Conservation (phyloP, 2,329 filamentous ascomycete genomes). For the Cladosporium velox region DNA sequence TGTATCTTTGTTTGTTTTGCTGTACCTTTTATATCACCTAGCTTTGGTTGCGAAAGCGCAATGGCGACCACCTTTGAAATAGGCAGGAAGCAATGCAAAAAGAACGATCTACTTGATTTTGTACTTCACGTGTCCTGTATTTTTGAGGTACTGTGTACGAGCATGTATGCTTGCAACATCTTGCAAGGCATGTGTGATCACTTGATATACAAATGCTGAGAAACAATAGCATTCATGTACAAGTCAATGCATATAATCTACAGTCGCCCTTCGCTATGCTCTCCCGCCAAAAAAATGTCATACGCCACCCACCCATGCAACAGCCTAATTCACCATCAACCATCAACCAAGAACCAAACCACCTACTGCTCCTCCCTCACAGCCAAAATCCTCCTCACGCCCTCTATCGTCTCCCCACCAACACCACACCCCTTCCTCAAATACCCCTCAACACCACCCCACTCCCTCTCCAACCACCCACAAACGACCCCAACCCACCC, state of each 20-base stretch:
- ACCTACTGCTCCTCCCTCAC: neutral
- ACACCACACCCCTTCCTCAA: slow-evolving; percentile 60
- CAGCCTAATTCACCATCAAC: neutral
- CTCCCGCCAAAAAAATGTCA: neutral
- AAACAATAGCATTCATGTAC: neutral
- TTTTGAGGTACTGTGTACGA: too few species aligned
- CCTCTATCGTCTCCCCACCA: slow-evolving; percentile 36
- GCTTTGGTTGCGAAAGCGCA: slow-evolving; percentile 5
- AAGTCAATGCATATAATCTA: neutral
- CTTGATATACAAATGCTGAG: neutral
- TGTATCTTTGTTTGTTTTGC: slow-evolving; percentile 7
- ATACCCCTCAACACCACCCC: slow-evolving; percentile 69
- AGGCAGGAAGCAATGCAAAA: slow-evolving; percentile 1
- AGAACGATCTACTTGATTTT: slow-evolving; percentile 6
- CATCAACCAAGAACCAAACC: neutral
- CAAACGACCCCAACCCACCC: slow-evolving; percentile 64
- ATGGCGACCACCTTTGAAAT: neutral
- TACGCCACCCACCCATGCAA: neutral
- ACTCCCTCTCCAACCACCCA: slow-evolving; percentile 59
- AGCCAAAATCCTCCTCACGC: slow-evolving; percentile 38
- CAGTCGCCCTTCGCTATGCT: neutral
- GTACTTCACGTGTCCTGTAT: too few species aligned
- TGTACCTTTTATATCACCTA: slow-evolving; percentile 9
- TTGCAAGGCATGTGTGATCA: neutral
- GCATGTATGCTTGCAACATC: neutral